A percentile compares a stretch with the other conserved stretches of the same genome.
Evolutionary conservation across 2,329 filamentous ascomycete genomes (phyloP).

Genomic region (Ustilaginoidea virens): DNA sequence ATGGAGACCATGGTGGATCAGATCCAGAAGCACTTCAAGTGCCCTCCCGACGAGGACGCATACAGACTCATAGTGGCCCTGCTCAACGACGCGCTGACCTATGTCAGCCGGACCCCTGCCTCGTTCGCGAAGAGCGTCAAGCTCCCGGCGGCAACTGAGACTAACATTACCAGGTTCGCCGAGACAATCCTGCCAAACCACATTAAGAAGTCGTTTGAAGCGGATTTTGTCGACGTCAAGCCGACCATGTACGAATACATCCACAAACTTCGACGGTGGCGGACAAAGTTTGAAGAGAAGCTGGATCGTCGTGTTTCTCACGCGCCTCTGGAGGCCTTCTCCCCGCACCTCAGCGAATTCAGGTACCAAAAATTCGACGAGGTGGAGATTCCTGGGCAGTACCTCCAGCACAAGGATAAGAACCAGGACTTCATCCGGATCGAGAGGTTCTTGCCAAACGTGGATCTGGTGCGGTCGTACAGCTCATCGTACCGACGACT

Average conservation of each 20-base stretch:
- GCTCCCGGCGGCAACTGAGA: slow-evolving; percentile 76
- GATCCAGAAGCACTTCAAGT: slow-evolving; percentile 98
- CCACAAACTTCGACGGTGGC: slow-evolving; percentile 87
- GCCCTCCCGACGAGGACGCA: slow-evolving; percentile 92
- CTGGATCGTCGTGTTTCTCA: slow-evolving; percentile 67
- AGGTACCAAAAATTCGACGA: slow-evolving; percentile 97
- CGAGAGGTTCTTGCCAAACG: slow-evolving; percentile 87
- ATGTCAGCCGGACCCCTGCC: slow-evolving; percentile 73
- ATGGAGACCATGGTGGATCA: slow-evolving; percentile 99
- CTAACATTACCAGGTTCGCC: slow-evolving; percentile 91
- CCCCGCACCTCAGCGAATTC: slow-evolving; percentile 88
- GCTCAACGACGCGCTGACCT: slow-evolving; percentile 86
- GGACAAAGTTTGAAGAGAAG: slow-evolving; percentile 96
- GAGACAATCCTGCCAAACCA: slow-evolving; percentile 90
- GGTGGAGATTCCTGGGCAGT: slow-evolving; percentile 94
- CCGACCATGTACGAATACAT: slow-evolving; percentile 99
- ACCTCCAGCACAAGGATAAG: slow-evolving; percentile 94
- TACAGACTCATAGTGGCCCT: slow-evolving; percentile 95
- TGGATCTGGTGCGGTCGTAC: slow-evolving; percentile 82
- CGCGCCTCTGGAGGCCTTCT: slow-evolving; percentile 69
- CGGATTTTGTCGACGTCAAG: slow-evolving; percentile 90
- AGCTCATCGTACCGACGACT: slow-evolving; percentile 83
- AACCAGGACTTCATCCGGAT: slow-evolving; percentile 98
- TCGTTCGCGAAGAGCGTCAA: slow-evolving; percentile 87
- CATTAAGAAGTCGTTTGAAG: slow-evolving; percentile 91